phyloP scores from a whole-genome alignment of 768 basidiomycete species.

The Serendipita sp. region DNA sequence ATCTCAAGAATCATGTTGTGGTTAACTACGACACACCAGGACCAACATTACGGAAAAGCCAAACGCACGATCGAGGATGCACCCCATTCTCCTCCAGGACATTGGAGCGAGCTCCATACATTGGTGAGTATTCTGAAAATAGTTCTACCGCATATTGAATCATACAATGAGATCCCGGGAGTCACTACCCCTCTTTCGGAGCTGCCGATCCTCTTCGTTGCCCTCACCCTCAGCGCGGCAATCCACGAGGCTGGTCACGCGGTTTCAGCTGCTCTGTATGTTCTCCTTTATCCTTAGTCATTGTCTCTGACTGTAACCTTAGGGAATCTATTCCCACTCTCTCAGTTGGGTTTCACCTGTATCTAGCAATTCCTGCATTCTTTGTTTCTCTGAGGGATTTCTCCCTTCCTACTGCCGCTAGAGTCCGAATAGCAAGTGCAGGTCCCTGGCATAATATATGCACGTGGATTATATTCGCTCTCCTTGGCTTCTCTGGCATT shows the following conservation, averaged over 20 bases:
- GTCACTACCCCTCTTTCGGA: constrained; percentile 62
- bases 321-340: constrained; percentile 53
- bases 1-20: not conserved
- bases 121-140: not conserved
- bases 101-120: not conserved
- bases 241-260: constrained; percentile 73
- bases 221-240: constrained; percentile 48
- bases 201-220: constrained; percentile 43
- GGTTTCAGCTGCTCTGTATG: constrained; percentile 56
- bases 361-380: constrained; percentile 51
- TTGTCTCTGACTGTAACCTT: not conserved
- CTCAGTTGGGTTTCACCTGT: constrained; percentile 43
- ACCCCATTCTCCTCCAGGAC: not conserved
- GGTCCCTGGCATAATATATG: constrained; percentile 68
- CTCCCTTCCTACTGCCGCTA: constrained; percentile 24
- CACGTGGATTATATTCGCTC: constrained; percentile 24
- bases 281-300: not conserved
- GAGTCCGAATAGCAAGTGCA: constrained; percentile 47
- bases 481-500: constrained; percentile 13
- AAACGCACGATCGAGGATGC: not conserved
- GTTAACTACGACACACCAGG: not conserved
- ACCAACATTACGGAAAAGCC: not conserved
- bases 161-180: constrained; percentile 50
- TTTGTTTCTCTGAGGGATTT: constrained; percentile 46
- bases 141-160: not conserved